A percentile compares a stretch with the other conserved stretches of the same genome.
Evolutionary conservation across 257 asterid genomes (phyloP).

Genomic region (Leonotis leonurus): DNA sequence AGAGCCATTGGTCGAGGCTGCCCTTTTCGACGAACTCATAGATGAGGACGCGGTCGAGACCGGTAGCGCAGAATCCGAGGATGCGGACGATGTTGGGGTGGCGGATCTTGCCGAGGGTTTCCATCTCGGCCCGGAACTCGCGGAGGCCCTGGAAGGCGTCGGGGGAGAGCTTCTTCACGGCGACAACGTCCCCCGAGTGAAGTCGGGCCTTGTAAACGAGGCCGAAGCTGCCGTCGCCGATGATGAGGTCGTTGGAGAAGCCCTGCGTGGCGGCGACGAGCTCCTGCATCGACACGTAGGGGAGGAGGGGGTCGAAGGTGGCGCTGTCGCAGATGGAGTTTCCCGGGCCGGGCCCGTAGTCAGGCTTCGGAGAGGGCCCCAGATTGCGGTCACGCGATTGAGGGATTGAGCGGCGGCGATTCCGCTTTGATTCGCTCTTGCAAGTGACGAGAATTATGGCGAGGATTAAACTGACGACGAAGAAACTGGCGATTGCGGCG

Average conservation of each 20-base stretch:
- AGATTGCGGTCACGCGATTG: slow-evolving; percentile 18
- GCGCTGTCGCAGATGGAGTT: slow-evolving; percentile 47
- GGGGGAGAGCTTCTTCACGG: slow-evolving; percentile 58
- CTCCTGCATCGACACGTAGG: slow-evolving; percentile 60
- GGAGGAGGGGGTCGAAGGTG: slow-evolving; percentile 50
- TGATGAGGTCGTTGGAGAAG: slow-evolving; percentile 63
- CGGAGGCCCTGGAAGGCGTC: slow-evolving; percentile 90
- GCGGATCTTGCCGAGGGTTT: slow-evolving; percentile 67
- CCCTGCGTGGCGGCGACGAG: slow-evolving; percentile 55
- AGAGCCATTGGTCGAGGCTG: slow-evolving; percentile 83
- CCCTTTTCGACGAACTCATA: slow-evolving; percentile 80
- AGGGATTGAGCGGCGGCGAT: slow-evolving; percentile 26
- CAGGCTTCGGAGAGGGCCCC: slow-evolving; percentile 12
- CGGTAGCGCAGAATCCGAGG: slow-evolving; percentile 64
- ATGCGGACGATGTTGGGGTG: slow-evolving; percentile 68
- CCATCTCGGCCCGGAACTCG: slow-evolving; percentile 93
- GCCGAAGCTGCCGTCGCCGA: slow-evolving; percentile 93
- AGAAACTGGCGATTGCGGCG: slow-evolving; percentile 49
- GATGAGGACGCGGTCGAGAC: slow-evolving; percentile 59
- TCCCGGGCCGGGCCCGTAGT: slow-evolving; percentile 12
- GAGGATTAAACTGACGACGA: slow-evolving; percentile 37
- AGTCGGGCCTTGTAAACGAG: slow-evolving; percentile 73
- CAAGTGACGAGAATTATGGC: slow-evolving; percentile 31
- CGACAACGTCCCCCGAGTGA: slow-evolving; percentile 56
- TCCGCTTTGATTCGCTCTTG: slow-evolving; percentile 22